Percentiles rank a stretch among this genome's conserved stretches.
Conservation (phyloP, 148 eudicot species). For the Arbutus unedo region DNA sequence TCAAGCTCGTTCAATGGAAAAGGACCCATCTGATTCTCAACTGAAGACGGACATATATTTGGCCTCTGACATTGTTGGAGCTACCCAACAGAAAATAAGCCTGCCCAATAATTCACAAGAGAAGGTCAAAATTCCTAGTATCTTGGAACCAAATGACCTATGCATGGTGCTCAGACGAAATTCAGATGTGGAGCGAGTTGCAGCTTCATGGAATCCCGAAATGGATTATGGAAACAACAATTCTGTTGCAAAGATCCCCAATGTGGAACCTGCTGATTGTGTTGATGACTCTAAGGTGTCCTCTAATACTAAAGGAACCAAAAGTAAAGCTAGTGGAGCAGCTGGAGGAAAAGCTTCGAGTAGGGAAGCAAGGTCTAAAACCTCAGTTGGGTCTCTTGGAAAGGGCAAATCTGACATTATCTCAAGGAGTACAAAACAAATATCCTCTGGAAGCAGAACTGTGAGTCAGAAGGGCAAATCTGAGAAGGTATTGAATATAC, state of each 20-base stretch:
- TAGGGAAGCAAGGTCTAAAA: constrained; percentile 48
- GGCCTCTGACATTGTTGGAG: constrained; percentile 45
- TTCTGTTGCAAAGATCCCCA: constrained; percentile 24
- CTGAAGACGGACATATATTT: constrained; percentile 41
- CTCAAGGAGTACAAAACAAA: constrained; percentile 31
- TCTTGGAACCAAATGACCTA: constrained; percentile 64
- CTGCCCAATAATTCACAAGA: constrained; percentile 22
- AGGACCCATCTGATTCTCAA: constrained; percentile 28
- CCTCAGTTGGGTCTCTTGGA: constrained; percentile 36
- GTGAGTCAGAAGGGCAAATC: constrained; percentile 41
- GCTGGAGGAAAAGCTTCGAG: constrained; percentile 32
- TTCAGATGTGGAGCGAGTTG: constrained; percentile 37
- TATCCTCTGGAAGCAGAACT: constrained; percentile 48
- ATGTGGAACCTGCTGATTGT: constrained; percentile 26
- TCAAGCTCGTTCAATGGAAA: constrained; percentile 36
- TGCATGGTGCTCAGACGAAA: constrained; percentile 66
- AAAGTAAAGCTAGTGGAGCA: constrained; percentile 28
- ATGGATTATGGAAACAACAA: constrained; percentile 47
- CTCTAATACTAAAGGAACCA: constrained; percentile 34
- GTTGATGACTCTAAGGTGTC: constrained; percentile 27
- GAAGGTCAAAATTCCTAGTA: constrained; percentile 29
- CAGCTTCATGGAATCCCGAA: constrained; percentile 57
- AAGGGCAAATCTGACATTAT: constrained; percentile 51
- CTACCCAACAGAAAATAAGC: constrained; percentile 24
- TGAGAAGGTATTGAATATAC: constrained; percentile 49